These are phyloP conservation scores for Suillus subluteus DNA, from an alignment of 768 basidiomycete species.

Conservation along the genomic window DNA sequence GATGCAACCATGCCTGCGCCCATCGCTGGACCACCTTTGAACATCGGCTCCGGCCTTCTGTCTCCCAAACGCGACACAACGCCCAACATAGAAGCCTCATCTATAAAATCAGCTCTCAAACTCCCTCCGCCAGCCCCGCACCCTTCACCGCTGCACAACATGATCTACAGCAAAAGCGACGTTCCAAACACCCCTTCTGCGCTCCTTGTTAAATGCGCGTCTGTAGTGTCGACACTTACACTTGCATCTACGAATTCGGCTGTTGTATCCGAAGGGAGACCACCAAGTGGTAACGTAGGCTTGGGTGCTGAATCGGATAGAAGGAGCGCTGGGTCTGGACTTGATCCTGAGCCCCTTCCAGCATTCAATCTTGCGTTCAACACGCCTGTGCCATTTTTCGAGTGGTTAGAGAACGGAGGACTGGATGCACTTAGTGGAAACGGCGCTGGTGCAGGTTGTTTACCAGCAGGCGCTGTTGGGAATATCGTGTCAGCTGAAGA, in stretches of 20 bases:
- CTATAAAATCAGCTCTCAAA: neutral
- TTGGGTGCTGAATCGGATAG: neutral
- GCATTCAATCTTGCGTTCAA: slow-evolving; percentile 78
- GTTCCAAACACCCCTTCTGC: neutral
- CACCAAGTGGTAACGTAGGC: neutral
- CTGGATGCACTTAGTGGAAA: slow-evolving; percentile 32
- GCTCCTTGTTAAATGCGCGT: neutral
- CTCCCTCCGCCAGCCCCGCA: neutral
- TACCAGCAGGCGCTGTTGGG: neutral
- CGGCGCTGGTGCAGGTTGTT: slow-evolving; percentile 22
- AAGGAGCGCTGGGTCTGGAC: neutral
- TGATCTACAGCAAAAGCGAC: neutral
- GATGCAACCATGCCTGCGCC: slow-evolving; percentile 5
- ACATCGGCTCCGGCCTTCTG: neutral
- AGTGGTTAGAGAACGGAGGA: slow-evolving; percentile 71
- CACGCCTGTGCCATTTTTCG: slow-evolving; percentile 58
- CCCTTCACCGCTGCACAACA: neutral
- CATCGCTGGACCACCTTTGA: neutral
- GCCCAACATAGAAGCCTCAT: neutral
- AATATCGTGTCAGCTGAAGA: neutral
- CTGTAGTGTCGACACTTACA: neutral
- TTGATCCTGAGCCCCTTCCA: slow-evolving; percentile 31
- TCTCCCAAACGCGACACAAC: neutral
- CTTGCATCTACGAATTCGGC: neutral
- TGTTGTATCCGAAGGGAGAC: neutral